Percentiles rank a stretch among this genome's conserved stretches.
These are phyloP conservation scores for Cadophora sp. DNA, from an alignment of 2,329 filamentous ascomycete genomes.

Conservation along the genomic window DNA sequence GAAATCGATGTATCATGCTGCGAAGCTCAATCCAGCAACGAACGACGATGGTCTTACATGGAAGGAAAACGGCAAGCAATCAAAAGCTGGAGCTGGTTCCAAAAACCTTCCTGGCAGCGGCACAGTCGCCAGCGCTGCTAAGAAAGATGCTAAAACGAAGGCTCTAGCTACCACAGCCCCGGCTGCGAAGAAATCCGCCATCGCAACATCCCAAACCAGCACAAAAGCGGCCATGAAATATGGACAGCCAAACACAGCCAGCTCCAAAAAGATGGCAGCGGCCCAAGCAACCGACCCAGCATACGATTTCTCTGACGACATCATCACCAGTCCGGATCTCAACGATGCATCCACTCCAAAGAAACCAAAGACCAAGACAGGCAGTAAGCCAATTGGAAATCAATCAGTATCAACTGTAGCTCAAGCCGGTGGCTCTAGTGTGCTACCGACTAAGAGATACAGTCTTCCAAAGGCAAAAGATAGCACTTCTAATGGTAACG, in stretches of 20 bases:
- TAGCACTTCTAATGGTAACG: not conserved
- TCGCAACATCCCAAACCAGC: not conserved
- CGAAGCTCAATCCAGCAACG: not conserved
- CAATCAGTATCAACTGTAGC: not conserved
- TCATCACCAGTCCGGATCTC: slow-evolving; percentile 17
- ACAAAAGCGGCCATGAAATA: not conserved
- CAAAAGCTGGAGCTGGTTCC: not conserved
- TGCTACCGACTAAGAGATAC: not conserved
- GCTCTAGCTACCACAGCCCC: not conserved
- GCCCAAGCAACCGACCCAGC: not conserved
- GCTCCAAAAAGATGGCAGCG: not conserved
- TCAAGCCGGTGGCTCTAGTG: not conserved
- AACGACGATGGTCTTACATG: not conserved
- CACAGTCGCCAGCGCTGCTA: not conserved
- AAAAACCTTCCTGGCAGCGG: not conserved
- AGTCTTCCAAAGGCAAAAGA: not conserved
- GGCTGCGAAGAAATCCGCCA: not conserved
- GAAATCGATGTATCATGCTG: not conserved
- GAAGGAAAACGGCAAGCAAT: not conserved
- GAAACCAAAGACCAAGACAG: not conserved
- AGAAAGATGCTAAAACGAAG: not conserved
- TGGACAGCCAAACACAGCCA: not conserved
- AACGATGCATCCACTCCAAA: slow-evolving; percentile 24
- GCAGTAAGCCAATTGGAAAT: not conserved
- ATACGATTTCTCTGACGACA: slow-evolving; percentile 1